Evolutionary conservation across 1,139 yeast species (phyloP), one percentile per base, ranked within the genome.

Genomic region (Suhomyces ambrosiae): DNA sequence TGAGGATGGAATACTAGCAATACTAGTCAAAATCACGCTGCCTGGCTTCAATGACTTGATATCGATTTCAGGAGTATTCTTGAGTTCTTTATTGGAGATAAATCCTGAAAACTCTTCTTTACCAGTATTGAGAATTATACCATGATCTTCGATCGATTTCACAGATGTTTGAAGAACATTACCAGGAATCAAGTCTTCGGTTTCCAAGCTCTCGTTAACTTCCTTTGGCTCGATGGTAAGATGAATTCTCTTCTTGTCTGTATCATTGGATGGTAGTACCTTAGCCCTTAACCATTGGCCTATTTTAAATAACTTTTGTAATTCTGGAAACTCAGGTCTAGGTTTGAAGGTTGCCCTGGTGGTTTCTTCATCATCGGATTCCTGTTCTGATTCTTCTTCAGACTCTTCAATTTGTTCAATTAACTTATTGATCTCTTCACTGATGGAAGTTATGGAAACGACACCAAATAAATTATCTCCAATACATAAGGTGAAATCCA

Each of bases 211-310:
- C 22, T 71, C 69, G 55, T 92, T 94, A 8, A 86, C 87, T 28
- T 65, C 63, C 32, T 76, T 71, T 4, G 97, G 96, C 54, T 87
- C 95, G 32, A 87, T 70, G 9, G 87, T 72, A 33, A 92, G 70
- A 47, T 81, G 83, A 30, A 92, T 76, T 56, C 84, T 79, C 59
- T 81, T 85, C 44, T 66, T 69, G 11, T 49, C 47, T 18, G 45
- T 47, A 10, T 44, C 50, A 23, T 46, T 42, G 18, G 50, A 44
- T 29, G 75, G 75, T 7, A 75, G 73, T 6, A 90, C 89, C 39
- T 74, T 67, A 18, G 95, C 95, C 51, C 94, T 79, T 32, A 92
- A 65, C 89, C 95, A 92, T 60, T 87, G 94, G 9, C 97, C 97
- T 28, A 78, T 52, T 32, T 62, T 58, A 64, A 90, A 89, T 38